A percentile compares a stretch with the other conserved stretches of the same genome.
These are phyloP conservation scores for Tricharina praecox DNA, from an alignment of 495 filamentous ascomycete species.

Conservation along the genomic window DNA sequence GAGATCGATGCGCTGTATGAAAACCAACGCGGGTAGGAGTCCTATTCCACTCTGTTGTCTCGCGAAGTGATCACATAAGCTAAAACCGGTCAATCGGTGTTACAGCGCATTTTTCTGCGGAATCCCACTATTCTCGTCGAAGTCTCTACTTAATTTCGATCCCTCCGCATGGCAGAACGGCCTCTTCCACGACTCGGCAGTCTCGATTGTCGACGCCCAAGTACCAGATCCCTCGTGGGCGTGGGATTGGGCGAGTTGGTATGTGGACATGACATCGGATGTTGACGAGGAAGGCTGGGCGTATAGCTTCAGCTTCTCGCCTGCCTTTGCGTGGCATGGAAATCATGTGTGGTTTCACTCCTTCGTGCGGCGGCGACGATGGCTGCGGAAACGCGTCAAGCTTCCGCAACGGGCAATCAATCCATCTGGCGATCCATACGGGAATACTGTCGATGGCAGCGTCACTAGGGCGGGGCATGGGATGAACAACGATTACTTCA, in stretches of 20 bases:
- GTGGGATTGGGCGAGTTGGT: conserved; percentile 93
- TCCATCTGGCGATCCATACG: not conserved
- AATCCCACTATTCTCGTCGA: conserved; percentile 68
- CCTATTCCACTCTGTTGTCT: too few species aligned
- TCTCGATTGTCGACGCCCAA: conserved; percentile 79
- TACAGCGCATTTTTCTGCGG: conserved; percentile 64
- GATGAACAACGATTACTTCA: conserved; percentile 75
- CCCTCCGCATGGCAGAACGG: conserved; percentile 71
- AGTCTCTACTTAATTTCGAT: conserved; percentile 74
- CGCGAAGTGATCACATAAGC: too few species aligned
- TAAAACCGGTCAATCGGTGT: not conserved
- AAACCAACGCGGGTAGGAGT: conserved; percentile 58
- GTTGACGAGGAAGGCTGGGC: conserved; percentile 91
- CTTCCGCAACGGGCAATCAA: conserved; percentile 20
- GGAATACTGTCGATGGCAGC: too few species aligned
- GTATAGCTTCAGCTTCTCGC: conserved; percentile 73
- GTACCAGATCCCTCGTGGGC: conserved; percentile 90
- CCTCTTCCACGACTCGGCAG: conserved; percentile 52
- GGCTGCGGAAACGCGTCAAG: conserved; percentile 72
- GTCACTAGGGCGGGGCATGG: conserved; percentile 35
- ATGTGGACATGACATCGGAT: conserved; percentile 73
- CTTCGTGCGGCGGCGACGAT: conserved; percentile 74
- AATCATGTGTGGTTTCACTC: conserved; percentile 81
- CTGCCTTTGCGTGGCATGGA: conserved; percentile 72
- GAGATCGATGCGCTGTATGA: conserved; percentile 84